Base-by-base conservation (phyloP, 371 early-diverging fungal genomes). In the Mortierella sp. region DNA sequence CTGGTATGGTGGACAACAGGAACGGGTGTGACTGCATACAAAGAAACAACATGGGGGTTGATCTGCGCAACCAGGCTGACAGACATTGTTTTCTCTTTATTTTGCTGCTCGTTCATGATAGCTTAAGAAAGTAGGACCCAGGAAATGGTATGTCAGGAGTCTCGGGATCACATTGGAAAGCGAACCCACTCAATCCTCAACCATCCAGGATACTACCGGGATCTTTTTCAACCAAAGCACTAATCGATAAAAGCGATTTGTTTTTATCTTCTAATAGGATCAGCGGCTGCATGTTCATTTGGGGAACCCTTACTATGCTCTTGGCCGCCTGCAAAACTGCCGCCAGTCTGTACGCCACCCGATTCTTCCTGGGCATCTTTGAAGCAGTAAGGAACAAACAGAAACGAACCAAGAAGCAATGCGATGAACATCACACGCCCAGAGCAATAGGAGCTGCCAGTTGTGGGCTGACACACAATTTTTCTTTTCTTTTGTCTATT, bases 331-430 rank as follows among this genome's bases (percentile, higher is more conserved):
- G 89, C 14, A 88, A 68, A 2, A 86, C 81, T 43, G 88, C 85
- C 39, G 70, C 82, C 53, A 89, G 89, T 41, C 76, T 93, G n/a
- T 85, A 90, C 29, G 90, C 88, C 47, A 82, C 90, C 29, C 91
- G 95, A 44, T 87, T 93, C 76, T 87, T 92, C 48, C 89, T 95
- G 40, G 95, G 95, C 55, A 79, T 91, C 24, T 77, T 86, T 55
- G 94, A 94, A 80, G 70, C 85, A 24, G 80, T 74, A 68, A 19
- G 78, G 29, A 40, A 11, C 47, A 55, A 22, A 11, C 47, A 55
- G 9, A 2, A 19, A 34, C 19, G 19, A 16, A 1, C 8, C 34
- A 2, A 34, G 24, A 31, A 19, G 34, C 31, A 37, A 58, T 22
- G 7, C 16, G 9, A 24, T 22, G 24, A 24, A n/a, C 9, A 64